Percentiles rank a stretch among this genome's conserved stretches.
phyloP scores from a whole-genome alignment of 2,329 filamentous ascomycete genomes.

The Paramyrothecium roridum region DNA sequence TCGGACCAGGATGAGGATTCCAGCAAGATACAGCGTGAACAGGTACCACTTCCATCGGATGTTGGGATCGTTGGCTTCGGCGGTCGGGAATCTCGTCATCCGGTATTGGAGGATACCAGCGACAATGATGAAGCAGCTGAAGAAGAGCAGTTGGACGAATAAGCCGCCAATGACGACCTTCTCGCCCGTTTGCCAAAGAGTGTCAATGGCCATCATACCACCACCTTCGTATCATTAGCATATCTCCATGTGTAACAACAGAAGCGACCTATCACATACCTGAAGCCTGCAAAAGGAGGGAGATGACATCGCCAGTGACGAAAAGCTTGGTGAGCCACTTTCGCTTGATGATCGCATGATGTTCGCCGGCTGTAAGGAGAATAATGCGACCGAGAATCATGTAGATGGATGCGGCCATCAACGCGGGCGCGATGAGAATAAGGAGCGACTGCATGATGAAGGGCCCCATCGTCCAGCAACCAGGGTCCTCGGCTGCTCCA shows the following conservation, averaged over 20 bases:
- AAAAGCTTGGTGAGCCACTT: constrained; percentile 45
- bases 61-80: neutral
- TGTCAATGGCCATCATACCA: constrained; percentile 4
- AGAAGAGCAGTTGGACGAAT: constrained; percentile 48
- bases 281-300: constrained; percentile 24
- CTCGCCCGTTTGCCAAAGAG: constrained; percentile 24
- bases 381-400: constrained; percentile 41
- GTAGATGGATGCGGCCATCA: constrained; percentile 46
- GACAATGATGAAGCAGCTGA: constrained; percentile 45
- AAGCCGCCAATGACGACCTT: constrained; percentile 48
- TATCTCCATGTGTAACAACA: neutral
- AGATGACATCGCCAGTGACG: constrained; percentile 42
- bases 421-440: constrained; percentile 33
- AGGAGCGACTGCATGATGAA: constrained; percentile 38
- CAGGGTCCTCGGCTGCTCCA: constrained; percentile 33
- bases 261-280: constrained; percentile 3
- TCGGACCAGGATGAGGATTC: constrained; percentile 30
- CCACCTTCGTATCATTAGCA: neutral
- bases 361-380: constrained; percentile 26
- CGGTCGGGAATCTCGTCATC: constrained; percentile 2
- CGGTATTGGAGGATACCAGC: constrained; percentile 37
- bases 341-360: constrained; percentile 33
- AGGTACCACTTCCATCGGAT: constrained; percentile 24
- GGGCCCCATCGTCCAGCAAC: constrained; percentile 27
- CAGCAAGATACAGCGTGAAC: constrained; percentile 9